These are phyloP conservation scores for Phytophthora pini DNA, from an alignment of 352 stramenopile genomes.

Conservation along the genomic window DNA sequence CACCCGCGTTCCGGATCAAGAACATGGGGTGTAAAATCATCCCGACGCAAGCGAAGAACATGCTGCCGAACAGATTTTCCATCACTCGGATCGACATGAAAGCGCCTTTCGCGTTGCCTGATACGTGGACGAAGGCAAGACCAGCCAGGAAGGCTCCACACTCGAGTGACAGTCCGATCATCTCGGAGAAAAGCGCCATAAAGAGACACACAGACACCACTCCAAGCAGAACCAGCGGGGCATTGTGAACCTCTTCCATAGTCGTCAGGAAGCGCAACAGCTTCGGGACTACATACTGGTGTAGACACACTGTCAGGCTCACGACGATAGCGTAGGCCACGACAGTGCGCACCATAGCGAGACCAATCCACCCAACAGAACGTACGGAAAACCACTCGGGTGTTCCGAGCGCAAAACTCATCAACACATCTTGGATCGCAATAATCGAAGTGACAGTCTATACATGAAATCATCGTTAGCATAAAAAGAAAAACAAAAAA, in stretches of 20 bases:
- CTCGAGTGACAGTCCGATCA: conserved; percentile 82
- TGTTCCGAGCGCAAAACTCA: conserved; percentile 87
- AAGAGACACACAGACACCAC: conserved; percentile 87
- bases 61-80: conserved; percentile 89
- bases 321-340: conserved; percentile 80
- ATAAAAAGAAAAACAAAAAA: not conserved
- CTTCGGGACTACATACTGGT: conserved; percentile 73
- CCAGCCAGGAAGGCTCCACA: conserved; percentile 85
- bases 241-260: conserved; percentile 87
- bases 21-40: conserved; percentile 91
- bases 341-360: conserved; percentile 73
- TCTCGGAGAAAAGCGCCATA: conserved; percentile 87
- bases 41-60: conserved; percentile 90
- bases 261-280: conserved; percentile 74
- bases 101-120: conserved; percentile 64
- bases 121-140: conserved; percentile 80
- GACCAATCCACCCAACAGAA: conserved; percentile 72
- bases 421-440: conserved; percentile 84
- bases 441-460: conserved; percentile 88
- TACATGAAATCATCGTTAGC: conserved; percentile 4
- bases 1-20: conserved; percentile 71
- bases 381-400: conserved; percentile 87
- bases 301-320: conserved; percentile 66
- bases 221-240: conserved; percentile 77
- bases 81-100: conserved; percentile 89